Evolutionary conservation across 805 yeast species (phyloP).

Genomic region (Hanseniaspora valbyensis): DNA sequence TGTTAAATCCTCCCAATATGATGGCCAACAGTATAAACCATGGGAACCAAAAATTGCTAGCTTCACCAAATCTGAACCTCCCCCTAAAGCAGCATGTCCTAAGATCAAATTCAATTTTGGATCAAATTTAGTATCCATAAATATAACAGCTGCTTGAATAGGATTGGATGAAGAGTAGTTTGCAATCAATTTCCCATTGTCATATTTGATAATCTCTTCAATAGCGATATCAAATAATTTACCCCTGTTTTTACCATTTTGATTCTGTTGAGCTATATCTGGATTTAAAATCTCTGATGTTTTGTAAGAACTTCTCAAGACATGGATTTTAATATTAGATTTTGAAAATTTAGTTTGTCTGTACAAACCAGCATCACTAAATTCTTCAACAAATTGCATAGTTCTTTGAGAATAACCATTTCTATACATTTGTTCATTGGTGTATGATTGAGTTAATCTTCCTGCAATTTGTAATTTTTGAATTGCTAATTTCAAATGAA

Average conservation of each 20-base stretch:
- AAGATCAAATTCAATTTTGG: constrained; percentile 42
- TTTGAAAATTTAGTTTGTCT: constrained; percentile 36
- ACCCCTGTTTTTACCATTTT: constrained; percentile 59
- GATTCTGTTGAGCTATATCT: constrained; percentile 77
- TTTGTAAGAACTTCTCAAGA: constrained; percentile 55
- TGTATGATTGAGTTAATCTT: constrained; percentile 80
- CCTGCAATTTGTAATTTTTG: constrained; percentile 70
- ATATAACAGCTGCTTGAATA: constrained; percentile 73
- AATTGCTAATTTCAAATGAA: constrained; percentile 58
- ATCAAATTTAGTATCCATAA: constrained; percentile 81
- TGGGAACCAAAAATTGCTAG: constrained; percentile 92
- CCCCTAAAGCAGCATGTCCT: constrained; percentile 93
- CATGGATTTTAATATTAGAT: constrained; percentile 55
- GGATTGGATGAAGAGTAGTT: constrained; percentile 29
- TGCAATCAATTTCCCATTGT: constrained; percentile 37
- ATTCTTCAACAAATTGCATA: constrained; percentile 62
- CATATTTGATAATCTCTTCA: constrained; percentile 52
- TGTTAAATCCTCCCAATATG: constrained; percentile 69
- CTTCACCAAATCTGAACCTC: constrained; percentile 58
- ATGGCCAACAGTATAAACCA: constrained; percentile 87
- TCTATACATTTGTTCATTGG: constrained; percentile 77
- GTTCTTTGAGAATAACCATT: constrained; percentile 69
- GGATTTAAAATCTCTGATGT: constrained; percentile 64
- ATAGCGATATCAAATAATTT: constrained; percentile 67
- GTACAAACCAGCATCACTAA: constrained; percentile 21